A percentile compares a stretch with the other conserved stretches of the same genome.
Conservation (phyloP, 2,329 filamentous ascomycete species). For the Thielaviopsis populi region DNA sequence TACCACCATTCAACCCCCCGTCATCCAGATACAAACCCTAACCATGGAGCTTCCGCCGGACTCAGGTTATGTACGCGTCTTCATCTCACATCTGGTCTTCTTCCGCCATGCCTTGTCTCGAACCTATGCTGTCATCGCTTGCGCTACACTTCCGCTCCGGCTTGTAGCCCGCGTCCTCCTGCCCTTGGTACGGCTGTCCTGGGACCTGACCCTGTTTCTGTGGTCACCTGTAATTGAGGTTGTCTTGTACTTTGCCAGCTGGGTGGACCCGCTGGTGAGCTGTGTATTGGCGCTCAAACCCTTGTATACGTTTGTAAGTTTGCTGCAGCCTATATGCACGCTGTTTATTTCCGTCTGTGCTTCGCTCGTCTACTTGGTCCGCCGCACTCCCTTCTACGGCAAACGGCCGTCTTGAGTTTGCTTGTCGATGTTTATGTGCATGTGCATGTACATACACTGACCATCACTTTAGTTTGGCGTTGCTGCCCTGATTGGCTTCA, state of each 20-base stretch:
- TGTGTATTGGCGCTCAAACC: conserved; percentile 5
- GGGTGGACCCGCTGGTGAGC: not conserved
- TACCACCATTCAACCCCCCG: not conserved
- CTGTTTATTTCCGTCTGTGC: not conserved
- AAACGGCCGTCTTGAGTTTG: not conserved
- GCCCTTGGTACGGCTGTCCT: not conserved
- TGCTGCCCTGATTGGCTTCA: conserved; percentile 12
- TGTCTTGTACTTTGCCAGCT: not conserved
- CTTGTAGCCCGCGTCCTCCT: not conserved
- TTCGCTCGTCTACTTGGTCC: not conserved
- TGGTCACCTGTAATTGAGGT: conserved; percentile 11
- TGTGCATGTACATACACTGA: not conserved
- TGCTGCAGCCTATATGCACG: not conserved
- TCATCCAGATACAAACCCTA: not conserved
- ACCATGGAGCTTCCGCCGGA: not conserved
- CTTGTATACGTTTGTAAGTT: conserved; percentile 16
- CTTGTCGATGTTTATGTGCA: not conserved
- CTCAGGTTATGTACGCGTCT: not conserved
- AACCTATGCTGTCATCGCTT: not conserved
- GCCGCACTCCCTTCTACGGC: not conserved
- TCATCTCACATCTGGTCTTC: not conserved
- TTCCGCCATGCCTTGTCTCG: not conserved
- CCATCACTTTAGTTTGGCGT: conserved; percentile 5
- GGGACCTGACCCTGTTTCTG: not conserved
- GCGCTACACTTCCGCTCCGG: not conserved